Evolutionary conservation across 139 green algal species (phyloP), one percentile per base, ranked within the genome.

Genomic region (Mychonastes homosphaera): DNA sequence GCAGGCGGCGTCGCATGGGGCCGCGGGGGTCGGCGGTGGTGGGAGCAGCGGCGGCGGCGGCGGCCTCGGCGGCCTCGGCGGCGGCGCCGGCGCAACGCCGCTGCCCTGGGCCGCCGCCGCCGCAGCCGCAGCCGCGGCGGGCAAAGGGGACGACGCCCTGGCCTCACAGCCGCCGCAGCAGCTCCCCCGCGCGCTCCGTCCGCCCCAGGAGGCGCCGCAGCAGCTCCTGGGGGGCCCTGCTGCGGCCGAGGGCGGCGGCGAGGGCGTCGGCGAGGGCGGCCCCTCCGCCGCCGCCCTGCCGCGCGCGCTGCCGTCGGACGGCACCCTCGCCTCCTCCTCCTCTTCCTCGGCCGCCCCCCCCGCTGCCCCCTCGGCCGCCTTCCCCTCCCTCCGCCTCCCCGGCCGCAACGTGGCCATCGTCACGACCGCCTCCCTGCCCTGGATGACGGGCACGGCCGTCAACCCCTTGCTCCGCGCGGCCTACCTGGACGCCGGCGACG

Each of bases 371-470:
- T 2, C 30, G n/a, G 27, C 55, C 47, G 53, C 47, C 30, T 63
- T 49, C 53, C 64, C 63, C 58, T 87, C 65, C 41, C 62, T 95
- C 61, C 71, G 79, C 5, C 82, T 91, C 18, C 71, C 80, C 9
- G 85, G 79, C 2, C 74, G 87, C 5, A 72, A 85, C 38, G 82
- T 99, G 15, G 86, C 91, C 45, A 97, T 99, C 56, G 87, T 97
- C 8, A 99, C 93, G 6, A 99, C 93, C 3, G 93, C 93, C 4
- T 74, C 79, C 19, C 73, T 99, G 63, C 93, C 93, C 0, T 99
- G 93, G 93, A 94, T 99, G 82, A 99, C 93, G 12, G 93, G 93
- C 41, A 99, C 93, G 0, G 78, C 86, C 1, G 88, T 99, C 9
- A 99, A 99, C 74, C 93, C 93, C 39, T 79, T 99, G 64, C 79